Base-by-base conservation (phyloP, 116 monocot species). In the Zostera marina region DNA sequence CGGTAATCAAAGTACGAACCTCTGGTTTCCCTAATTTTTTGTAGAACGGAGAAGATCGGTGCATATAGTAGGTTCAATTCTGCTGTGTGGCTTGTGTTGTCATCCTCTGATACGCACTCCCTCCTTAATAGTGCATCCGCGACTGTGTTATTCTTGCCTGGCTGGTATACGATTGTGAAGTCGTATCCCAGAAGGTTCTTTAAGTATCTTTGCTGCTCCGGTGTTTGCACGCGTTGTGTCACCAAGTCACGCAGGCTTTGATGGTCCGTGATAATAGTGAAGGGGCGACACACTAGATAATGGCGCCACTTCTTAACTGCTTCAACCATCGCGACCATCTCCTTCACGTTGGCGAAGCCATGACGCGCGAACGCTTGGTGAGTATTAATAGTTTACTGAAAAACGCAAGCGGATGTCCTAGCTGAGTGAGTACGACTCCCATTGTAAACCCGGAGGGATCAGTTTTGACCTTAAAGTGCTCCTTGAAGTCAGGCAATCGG, bases 261-360 rank as follows among this genome's bases (percentile, higher is more conserved):
- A 10, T 59, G 41, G 42, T 59, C 59, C 13, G 59, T 59, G 14
- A 11, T 7, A 3, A 61, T 45, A 4, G 22, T 22, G 45, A 44
- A 61, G 4, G 19, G 22, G 3, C 11, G 13, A 2, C 61, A 42
- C 3, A 61, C 3, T 8, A 61, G 16, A 45, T 61, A 61, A 44
- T 3, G 44, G 43, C 44, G 43, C 61, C 61, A 45, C 20, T 61
- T 59, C 12, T 14, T 59, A 3, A 59, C 59, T 41, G 41, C 59
- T 11, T 19, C 9, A 19, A 56, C 11, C 3, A 3, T 59, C 15
- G 59, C 59, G 11, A 41, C 41, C 38, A 59, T 59, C 17, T 59
- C 59, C 19, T 42, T 59, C 9, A 38, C 59, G 42, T 59, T 2
- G 3, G 59, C 3, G 0, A 41, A 3, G 0, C 5, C 9, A 15